Conservation (phyloP, 2,329 filamentous ascomycete genomes). For the Coleophoma cylindrospora region DNA sequence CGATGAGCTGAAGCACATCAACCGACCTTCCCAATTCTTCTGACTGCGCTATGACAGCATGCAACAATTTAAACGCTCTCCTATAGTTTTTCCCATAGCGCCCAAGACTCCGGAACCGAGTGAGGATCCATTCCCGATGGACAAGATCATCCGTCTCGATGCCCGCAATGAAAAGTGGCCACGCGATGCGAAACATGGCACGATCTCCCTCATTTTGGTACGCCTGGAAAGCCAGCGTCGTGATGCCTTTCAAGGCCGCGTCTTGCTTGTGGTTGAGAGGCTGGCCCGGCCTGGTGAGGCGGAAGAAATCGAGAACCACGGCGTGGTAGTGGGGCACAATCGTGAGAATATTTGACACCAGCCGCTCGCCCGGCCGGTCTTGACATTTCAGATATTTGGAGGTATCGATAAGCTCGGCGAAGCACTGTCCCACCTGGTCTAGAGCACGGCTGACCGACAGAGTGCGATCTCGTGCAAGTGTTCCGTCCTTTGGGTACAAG, state of each 20-base stretch:
- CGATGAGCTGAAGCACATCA: background rate
- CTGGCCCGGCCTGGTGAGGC: slow-evolving; percentile 8
- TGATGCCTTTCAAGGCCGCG: slow-evolving; percentile 16
- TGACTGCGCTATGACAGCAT: slow-evolving; percentile 15
- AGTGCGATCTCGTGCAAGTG: background rate
- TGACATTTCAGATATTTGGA: slow-evolving; percentile 3
- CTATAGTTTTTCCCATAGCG: slow-evolving; percentile 28
- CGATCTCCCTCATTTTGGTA: slow-evolving; percentile 27
- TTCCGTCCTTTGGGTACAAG: slow-evolving; percentile 15
- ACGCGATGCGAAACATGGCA: slow-evolving; percentile 27
- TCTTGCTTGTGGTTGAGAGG: background rate
- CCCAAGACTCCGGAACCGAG: slow-evolving; percentile 24
- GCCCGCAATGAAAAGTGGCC: slow-evolving; percentile 30
- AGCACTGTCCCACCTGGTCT: background rate
- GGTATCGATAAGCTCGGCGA: background rate
- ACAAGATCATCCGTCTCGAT: slow-evolving; percentile 28
- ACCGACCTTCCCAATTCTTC: background rate
- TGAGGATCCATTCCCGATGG: slow-evolving; percentile 29
- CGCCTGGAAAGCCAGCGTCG: slow-evolving; percentile 28
- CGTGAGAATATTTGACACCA: slow-evolving; percentile 29
- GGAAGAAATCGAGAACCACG: slow-evolving; percentile 26
- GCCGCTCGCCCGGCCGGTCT: slow-evolving; percentile 20
- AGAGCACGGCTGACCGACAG: background rate
- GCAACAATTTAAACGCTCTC: slow-evolving; percentile 24
- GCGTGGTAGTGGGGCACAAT: slow-evolving; percentile 31